Evolutionary conservation across 1,139 yeast species (phyloP).

Genomic region (Diutina sp.): DNA sequence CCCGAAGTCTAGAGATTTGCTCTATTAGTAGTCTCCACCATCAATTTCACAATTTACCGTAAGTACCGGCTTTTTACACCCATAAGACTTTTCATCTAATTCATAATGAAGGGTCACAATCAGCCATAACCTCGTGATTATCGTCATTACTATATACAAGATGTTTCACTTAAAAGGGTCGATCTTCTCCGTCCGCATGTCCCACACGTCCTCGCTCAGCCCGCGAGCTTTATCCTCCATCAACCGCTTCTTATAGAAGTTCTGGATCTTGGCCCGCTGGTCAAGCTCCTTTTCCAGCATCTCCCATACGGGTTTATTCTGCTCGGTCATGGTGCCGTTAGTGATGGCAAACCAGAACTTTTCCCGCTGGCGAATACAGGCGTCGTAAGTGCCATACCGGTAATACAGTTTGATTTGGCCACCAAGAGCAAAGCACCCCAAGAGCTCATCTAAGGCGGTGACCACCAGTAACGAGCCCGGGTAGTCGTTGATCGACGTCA

Average conservation of each 20-base stretch:
- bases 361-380: slow-evolving; percentile 56
- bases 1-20: too few species aligned
- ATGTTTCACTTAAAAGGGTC: background rate
- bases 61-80: too few species aligned
- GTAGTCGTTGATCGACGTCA: slow-evolving; percentile 12
- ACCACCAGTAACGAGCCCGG: slow-evolving; percentile 30
- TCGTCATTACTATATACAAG: background rate
- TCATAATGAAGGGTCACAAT: too few species aligned
- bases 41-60: too few species aligned
- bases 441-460: slow-evolving; percentile 77
- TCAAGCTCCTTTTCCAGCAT: slow-evolving; percentile 23
- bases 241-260: slow-evolving; percentile 53
- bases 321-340: slow-evolving; percentile 24
- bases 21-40: too few species aligned
- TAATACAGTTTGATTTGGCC: slow-evolving; percentile 79
- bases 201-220: slow-evolving; percentile 79
- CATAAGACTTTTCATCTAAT: too few species aligned
- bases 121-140: background rate
- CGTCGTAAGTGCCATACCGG: slow-evolving; percentile 64
- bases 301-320: background rate
- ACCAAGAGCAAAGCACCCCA: slow-evolving; percentile 79
- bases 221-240: slow-evolving; percentile 53
- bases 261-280: slow-evolving; percentile 44
- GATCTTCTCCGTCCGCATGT: slow-evolving; percentile 19
- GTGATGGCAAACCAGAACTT: slow-evolving; percentile 74